A percentile compares a stretch with the other conserved stretches of the same genome.
Conservation (phyloP, 2,329 filamentous ascomycete genomes). For the Aureobasidium leucospermi region DNA sequence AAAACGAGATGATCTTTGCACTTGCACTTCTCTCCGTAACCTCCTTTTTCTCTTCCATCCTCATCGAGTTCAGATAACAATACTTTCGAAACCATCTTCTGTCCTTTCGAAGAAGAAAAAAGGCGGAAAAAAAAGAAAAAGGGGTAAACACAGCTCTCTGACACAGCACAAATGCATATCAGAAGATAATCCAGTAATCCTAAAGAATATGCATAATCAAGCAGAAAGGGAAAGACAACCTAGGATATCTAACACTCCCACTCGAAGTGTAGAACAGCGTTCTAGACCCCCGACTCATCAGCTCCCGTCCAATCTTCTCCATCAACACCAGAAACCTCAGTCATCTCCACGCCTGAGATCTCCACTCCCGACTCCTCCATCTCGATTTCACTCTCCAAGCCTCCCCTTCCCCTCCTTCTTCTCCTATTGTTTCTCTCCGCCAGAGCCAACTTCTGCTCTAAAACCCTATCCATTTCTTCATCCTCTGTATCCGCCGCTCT, state of each 20-base stretch:
- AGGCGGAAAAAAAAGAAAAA: no score
- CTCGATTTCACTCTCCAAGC: not conserved
- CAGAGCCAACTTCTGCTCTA: not conserved
- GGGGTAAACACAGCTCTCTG: no score
- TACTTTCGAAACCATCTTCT: no score
- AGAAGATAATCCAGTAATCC: no score
- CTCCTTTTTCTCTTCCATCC: no score
- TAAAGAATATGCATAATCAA: no score
- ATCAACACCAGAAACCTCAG: not conserved
- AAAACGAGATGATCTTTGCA: no score
- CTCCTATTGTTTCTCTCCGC: not conserved
- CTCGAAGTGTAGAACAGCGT: not conserved
- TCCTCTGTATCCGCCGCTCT: constrained; percentile 40
- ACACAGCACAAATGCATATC: no score
- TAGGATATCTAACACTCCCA: not conserved
- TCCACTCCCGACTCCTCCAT: not conserved
- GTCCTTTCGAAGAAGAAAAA: no score
- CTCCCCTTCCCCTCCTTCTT: not conserved
- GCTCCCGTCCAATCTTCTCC: not conserved
- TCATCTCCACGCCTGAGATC: not conserved
- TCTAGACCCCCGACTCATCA: not conserved
- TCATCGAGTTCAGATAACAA: no score
- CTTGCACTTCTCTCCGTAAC: no score
- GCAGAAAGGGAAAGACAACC: not conserved
- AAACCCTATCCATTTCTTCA: constrained; percentile 17